Conservation (phyloP, 208 protist genomes). For the Trypanosoma avium region DNA sequence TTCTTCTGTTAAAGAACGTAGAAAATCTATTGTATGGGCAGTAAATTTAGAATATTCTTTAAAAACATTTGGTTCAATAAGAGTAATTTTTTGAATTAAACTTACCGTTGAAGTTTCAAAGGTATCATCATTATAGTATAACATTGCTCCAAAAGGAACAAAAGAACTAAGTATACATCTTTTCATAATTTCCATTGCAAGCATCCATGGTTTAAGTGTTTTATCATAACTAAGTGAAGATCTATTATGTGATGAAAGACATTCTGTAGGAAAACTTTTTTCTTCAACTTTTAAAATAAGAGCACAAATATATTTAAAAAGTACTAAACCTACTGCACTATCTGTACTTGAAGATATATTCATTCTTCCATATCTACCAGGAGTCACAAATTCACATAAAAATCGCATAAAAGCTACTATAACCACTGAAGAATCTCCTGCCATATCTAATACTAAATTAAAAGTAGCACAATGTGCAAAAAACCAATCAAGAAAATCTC, state of each 20-base stretch:
- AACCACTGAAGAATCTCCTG: constrained; percentile 56
- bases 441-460: constrained; percentile 40
- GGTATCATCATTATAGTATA: constrained; percentile 79
- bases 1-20: constrained; percentile 68
- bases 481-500: constrained; percentile 83
- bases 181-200: constrained; percentile 62
- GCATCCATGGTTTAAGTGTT: constrained; percentile 78
- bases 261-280: constrained; percentile 58
- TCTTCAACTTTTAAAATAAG: constrained; percentile 63
- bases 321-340: constrained; percentile 61
- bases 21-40: constrained; percentile 50
- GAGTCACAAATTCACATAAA: constrained; percentile 59
- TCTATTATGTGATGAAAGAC: constrained; percentile 47
- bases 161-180: constrained; percentile 65
- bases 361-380: constrained; percentile 44
- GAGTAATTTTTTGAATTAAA: constrained; percentile 60
- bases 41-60: constrained; percentile 71
- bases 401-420: constrained; percentile 73
- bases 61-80: constrained; percentile 60
- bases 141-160: constrained; percentile 82
- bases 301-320: constrained; percentile 75
- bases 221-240: constrained; percentile 40
- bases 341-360: constrained; percentile 36
- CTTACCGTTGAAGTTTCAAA: constrained; percentile 75
- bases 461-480: constrained; percentile 48